Conservation (phyloP, 768 basidiomycete species). For the Melanogaster broomeanus region DNA sequence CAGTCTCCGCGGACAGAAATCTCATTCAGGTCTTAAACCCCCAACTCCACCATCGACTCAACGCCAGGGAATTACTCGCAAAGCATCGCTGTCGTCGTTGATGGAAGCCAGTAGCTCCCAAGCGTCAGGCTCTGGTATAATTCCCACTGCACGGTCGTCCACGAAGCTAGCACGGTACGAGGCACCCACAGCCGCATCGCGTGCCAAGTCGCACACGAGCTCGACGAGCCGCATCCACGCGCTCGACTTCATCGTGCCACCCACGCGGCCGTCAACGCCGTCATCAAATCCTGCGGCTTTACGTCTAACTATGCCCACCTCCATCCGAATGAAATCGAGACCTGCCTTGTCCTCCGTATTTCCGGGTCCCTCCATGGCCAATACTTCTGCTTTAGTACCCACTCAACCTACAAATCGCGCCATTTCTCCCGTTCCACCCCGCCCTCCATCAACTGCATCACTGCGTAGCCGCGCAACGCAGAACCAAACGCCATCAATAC, state of each 20-base stretch:
- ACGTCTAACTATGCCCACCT: slow-evolving; percentile 86
- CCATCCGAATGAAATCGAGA: slow-evolving; percentile 71
- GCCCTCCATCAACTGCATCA: slow-evolving; percentile 60
- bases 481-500: slow-evolving; percentile 32
- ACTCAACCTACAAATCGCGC: slow-evolving; percentile 46
- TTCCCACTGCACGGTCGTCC: slow-evolving; percentile 33
- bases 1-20: slow-evolving; percentile 82
- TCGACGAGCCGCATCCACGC: slow-evolving; percentile 62
- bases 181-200: slow-evolving; percentile 78
- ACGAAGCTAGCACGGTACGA: slow-evolving; percentile 60
- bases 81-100: slow-evolving; percentile 78
- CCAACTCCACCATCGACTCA: slow-evolving; percentile 66
- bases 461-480: slow-evolving; percentile 37
- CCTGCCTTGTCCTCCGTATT: slow-evolving; percentile 80
- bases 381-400: slow-evolving; percentile 18
- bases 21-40: slow-evolving; percentile 78
- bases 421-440: slow-evolving; percentile 58
- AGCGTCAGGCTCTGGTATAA: slow-evolving; percentile 53
- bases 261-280: slow-evolving; percentile 77
- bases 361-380: slow-evolving; percentile 42
- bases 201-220: slow-evolving; percentile 68
- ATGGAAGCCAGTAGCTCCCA: slow-evolving; percentile 61
- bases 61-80: slow-evolving; percentile 61
- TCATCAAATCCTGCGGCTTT: slow-evolving; percentile 76
- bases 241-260: slow-evolving; percentile 69